Percentiles rank a stretch among this genome's conserved stretches.
phyloP scores from a whole-genome alignment of 202 grass and related monocot genomes.

The Hordeum pubiflorum region DNA sequence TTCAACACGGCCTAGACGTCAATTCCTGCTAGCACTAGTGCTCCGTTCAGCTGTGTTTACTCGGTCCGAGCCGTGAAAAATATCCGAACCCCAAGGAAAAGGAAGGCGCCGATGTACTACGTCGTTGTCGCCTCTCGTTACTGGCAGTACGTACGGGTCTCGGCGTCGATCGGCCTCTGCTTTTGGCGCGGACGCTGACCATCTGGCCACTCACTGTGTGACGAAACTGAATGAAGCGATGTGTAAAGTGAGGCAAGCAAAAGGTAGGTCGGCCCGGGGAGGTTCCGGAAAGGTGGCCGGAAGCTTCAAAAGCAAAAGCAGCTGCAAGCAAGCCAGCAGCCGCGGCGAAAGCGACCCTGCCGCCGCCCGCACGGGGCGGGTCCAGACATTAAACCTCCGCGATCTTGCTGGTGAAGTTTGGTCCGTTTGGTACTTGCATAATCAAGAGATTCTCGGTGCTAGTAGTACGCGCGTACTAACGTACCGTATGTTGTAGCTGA shows the following conservation, averaged over 20 bases:
- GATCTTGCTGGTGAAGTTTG: background rate
- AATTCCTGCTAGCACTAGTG: background rate
- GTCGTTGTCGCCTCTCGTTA: background rate
- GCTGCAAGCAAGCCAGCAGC: background rate
- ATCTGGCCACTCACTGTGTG: background rate
- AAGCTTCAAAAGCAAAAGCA: constrained; percentile 38
- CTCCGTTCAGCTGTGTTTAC: background rate
- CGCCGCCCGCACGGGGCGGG: too few relatives aligned
- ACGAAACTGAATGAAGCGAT: background rate
- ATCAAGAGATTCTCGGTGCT: background rate
- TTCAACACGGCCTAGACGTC: background rate
- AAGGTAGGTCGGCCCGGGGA: background rate
- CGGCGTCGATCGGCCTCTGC: background rate
- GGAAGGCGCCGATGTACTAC: background rate
- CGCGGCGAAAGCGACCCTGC: too few relatives aligned
- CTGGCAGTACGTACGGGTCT: background rate
- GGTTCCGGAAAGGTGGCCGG: constrained; percentile 43
- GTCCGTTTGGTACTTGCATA: too few relatives aligned
- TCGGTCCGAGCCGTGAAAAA: background rate
- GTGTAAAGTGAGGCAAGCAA: background rate
- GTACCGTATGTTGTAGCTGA: too few relatives aligned
- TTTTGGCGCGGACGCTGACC: background rate
- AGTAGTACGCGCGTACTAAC: background rate
- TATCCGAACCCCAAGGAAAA: background rate
- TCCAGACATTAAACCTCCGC: too few relatives aligned